Conservation (phyloP, 2,329 filamentous ascomycete species). For the Parascedosporium putredinis region DNA sequence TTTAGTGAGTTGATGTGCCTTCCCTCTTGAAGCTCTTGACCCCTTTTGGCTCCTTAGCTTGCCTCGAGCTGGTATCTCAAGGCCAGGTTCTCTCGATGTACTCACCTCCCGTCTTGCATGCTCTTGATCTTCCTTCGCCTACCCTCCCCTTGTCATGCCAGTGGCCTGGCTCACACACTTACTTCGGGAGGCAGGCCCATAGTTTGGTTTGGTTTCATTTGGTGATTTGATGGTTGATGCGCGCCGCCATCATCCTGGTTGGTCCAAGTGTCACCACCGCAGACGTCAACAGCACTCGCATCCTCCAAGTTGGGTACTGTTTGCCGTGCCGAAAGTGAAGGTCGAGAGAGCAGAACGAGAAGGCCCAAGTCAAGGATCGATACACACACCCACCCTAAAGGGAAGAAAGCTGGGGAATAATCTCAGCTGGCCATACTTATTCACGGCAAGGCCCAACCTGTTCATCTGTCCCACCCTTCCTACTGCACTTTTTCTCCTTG, state of each 20-base stretch:
- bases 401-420: constrained; percentile 1
- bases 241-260: constrained; percentile 4
- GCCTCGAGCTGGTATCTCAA: background rate
- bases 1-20: too few relatives aligned
- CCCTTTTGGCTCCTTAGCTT: background rate
- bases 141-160: background rate
- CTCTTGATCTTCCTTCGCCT: background rate
- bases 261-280: constrained; percentile 7
- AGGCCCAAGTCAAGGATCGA: background rate
- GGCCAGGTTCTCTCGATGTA: background rate
- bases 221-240: constrained; percentile 8
- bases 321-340: background rate
- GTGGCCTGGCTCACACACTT: constrained; percentile 1
- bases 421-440: background rate
- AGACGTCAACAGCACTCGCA: too few relatives aligned
- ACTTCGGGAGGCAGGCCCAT: constrained; percentile 4
- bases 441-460: background rate
- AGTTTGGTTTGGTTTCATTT: constrained; percentile 9
- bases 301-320: background rate
- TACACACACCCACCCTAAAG: background rate
- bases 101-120: background rate
- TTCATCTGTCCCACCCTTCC: background rate
- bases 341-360: background rate
- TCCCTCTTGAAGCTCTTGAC: too few relatives aligned
- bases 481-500: background rate